A percentile compares a stretch with the other conserved stretches of the same genome.
phyloP scores from a whole-genome alignment of 2,329 filamentous ascomycete species.

The Fusarium siculi region DNA sequence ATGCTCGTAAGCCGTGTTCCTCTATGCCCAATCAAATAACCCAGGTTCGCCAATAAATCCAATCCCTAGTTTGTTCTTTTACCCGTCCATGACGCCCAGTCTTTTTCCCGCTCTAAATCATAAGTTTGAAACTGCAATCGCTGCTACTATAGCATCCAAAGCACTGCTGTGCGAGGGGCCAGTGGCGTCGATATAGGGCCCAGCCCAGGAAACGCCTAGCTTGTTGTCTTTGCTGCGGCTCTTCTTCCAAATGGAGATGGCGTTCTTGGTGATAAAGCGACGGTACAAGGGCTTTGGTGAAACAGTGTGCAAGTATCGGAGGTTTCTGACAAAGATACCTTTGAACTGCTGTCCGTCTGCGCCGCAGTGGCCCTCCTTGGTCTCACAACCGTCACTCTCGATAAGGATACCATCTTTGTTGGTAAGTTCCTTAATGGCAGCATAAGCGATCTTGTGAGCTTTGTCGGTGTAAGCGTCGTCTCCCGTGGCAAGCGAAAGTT shows the following conservation, averaged over 20 bases:
- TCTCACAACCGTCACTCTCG: constrained; percentile 51
- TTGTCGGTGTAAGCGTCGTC: constrained; percentile 54
- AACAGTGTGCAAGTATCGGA: constrained; percentile 65
- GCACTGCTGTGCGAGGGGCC: constrained; percentile 73
- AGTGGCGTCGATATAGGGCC: constrained; percentile 62
- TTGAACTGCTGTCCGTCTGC: constrained; percentile 74
- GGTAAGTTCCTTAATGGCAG: constrained; percentile 59
- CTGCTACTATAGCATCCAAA: constrained; percentile 74
- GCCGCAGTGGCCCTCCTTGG: constrained; percentile 51
- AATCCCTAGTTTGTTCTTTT: constrained; percentile 13
- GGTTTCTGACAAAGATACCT: constrained; percentile 74
- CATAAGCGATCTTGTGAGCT: constrained; percentile 62
- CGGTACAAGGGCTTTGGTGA: constrained; percentile 61
- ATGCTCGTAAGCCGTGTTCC: constrained; percentile 15
- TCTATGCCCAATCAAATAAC: constrained; percentile 26
- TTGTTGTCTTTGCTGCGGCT: constrained; percentile 61
- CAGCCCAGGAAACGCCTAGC: constrained; percentile 73
- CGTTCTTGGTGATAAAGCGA: constrained; percentile 68
- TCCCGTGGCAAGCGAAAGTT: constrained; percentile 58
- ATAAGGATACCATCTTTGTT: constrained; percentile 59
- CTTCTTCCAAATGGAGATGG: constrained; percentile 72
- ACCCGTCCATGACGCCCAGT: constrained; percentile 17
- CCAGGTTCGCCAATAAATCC: constrained; percentile 32
- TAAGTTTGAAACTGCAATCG: constrained; percentile 53
- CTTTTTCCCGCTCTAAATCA: constrained; percentile 1